These are phyloP conservation scores for Starmerella bacillaris DNA, from an alignment of 805 yeast species.

Conservation along the genomic window DNA sequence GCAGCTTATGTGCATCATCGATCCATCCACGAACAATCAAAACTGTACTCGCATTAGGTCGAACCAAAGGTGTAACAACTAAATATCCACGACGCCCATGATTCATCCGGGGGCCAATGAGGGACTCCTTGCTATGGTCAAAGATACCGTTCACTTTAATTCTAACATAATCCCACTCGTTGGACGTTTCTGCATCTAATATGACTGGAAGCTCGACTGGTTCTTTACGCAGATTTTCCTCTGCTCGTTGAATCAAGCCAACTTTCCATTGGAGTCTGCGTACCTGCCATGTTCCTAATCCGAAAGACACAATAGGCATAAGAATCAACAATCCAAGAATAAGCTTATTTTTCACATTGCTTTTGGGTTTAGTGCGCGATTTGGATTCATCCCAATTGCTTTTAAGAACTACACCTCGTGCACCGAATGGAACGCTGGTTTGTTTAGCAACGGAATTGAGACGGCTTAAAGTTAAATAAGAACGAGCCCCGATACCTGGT, in stretches of 20 bases:
- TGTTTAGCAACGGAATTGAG: no score
- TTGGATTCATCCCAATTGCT: constrained; percentile 15
- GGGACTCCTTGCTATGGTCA: constrained; percentile 70
- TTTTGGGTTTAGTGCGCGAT: constrained; percentile 6
- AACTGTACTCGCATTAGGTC: constrained; percentile 62
- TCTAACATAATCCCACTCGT: constrained; percentile 64
- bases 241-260: constrained; percentile 61
- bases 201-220: constrained; percentile 50
- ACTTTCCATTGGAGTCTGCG: constrained; percentile 76
- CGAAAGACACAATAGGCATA: constrained; percentile 76
- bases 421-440: neutral
- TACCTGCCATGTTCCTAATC: constrained; percentile 86
- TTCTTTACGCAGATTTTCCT: constrained; percentile 56
- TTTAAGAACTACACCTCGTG: constrained; percentile 8
- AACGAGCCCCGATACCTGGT: no score
- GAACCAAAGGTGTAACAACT: constrained; percentile 63
- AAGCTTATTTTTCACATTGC: constrained; percentile 3
- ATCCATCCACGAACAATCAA: constrained; percentile 89
- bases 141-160: constrained; percentile 63
- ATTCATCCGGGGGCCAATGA: constrained; percentile 73
- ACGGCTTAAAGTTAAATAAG: no score
- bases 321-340: constrained; percentile 32
- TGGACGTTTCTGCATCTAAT: constrained; percentile 41
- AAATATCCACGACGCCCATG: constrained; percentile 62
- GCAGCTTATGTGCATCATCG: constrained; percentile 36